These are phyloP conservation scores for Adansonia digitata DNA, from an alignment of 345 rosid genomes.

Conservation along the genomic window DNA sequence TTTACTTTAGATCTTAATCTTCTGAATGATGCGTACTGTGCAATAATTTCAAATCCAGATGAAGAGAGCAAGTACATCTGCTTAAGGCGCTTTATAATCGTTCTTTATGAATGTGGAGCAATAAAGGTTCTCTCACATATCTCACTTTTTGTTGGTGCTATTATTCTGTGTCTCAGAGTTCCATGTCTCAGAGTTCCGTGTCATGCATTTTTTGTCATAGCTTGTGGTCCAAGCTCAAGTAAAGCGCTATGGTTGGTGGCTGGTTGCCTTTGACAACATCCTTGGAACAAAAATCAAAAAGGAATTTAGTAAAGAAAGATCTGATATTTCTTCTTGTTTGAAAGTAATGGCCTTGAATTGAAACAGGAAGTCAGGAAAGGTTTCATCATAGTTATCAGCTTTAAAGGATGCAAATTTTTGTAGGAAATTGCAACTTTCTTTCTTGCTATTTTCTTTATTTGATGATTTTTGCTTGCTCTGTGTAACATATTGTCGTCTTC, in stretches of 20 bases:
- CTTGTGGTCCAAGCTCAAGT: neutral
- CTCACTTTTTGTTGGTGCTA: slow-evolving; percentile 6
- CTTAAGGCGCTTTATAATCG: slow-evolving; percentile 84
- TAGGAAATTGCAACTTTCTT: neutral
- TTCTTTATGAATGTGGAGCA: slow-evolving; percentile 78
- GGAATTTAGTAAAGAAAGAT: neutral
- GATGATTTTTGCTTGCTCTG: neutral
- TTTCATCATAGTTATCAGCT: neutral
- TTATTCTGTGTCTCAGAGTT: slow-evolving; percentile 9
- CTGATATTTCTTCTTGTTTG: slow-evolving; percentile 8
- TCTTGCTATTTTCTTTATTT: neutral
- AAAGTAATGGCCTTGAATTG: neutral
- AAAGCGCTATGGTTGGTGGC: neutral
- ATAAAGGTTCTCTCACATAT: slow-evolving; percentile 54
- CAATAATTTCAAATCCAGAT: slow-evolving; percentile 95
- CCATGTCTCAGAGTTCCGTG: neutral
- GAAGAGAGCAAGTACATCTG: slow-evolving; percentile 94
- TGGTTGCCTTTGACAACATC: neutral
- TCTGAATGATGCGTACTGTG: slow-evolving; percentile 88
- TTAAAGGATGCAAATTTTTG: neutral
- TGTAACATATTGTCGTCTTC: neutral
- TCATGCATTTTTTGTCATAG: neutral
- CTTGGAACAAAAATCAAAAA: neutral
- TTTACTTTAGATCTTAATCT: slow-evolving; percentile 82
- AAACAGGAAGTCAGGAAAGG: neutral